Conservation (phyloP, 2,329 filamentous ascomycete genomes). For the Nemania sp. region DNA sequence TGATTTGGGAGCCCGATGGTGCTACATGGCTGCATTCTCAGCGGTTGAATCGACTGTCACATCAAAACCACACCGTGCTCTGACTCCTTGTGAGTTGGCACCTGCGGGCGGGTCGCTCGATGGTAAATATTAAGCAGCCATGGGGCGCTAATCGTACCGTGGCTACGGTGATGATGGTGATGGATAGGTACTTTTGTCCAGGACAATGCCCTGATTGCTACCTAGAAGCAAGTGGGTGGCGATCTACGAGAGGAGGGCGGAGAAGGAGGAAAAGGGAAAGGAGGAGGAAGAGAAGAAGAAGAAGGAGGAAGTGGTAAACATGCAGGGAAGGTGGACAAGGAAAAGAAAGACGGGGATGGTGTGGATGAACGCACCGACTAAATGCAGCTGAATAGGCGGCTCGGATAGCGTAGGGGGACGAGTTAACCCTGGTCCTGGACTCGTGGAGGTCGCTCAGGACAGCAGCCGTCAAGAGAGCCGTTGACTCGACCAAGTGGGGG, state of each 20-base stretch:
- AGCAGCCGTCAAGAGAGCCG: constrained; percentile 72
- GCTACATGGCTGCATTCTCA: neutral
- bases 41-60: constrained; percentile 5
- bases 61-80: neutral
- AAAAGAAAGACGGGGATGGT: neutral
- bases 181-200: neutral
- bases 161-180: neutral
- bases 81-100: neutral
- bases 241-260: neutral
- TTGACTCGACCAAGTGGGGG: constrained; percentile 80
- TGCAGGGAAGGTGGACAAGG: neutral
- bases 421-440: constrained; percentile 37
- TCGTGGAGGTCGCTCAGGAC: constrained; percentile 64
- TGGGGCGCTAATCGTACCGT: neutral
- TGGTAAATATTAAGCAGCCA: neutral
- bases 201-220: neutral
- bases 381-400: constrained; percentile 77
- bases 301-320: neutral
- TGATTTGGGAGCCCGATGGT: constrained; percentile 2
- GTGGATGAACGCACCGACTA: constrained; percentile 61
- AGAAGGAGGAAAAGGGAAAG: neutral
- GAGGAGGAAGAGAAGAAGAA: neutral
- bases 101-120: constrained; percentile 2
- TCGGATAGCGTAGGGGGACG: constrained; percentile 63
- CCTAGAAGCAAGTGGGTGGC: neutral